A percentile compares a stretch with the other conserved stretches of the same genome.
Evolutionary conservation across 1,284 basidiomycete genomes (phyloP).

Genomic region (Tylopilus sp.): DNA sequence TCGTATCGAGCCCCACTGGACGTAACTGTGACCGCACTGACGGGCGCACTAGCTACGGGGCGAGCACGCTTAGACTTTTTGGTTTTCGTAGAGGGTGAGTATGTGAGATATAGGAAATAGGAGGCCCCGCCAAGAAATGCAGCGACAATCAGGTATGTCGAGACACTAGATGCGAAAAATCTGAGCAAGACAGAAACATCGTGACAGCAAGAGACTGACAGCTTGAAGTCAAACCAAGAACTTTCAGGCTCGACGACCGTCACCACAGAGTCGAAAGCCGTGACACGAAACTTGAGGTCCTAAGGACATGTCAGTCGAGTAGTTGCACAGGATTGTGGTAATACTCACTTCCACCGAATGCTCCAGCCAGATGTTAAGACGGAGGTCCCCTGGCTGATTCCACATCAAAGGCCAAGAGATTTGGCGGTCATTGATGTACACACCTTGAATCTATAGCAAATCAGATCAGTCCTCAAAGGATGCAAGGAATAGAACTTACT

Average conservation of each 20-base stretch:
- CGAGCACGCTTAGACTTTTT: constrained; percentile 36
- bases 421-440: background rate
- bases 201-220: constrained; percentile 46
- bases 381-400: constrained; percentile 68
- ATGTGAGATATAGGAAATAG: constrained; percentile 66
- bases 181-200: constrained; percentile 3
- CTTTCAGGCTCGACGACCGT: constrained; percentile 77
- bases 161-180: constrained; percentile 45
- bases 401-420: constrained; percentile 2
- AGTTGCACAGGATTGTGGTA: constrained; percentile 1
- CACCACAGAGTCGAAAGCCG: constrained; percentile 75
- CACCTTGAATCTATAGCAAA: constrained; percentile 59
- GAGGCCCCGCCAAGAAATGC: constrained; percentile 59
- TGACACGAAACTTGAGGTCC: constrained; percentile 56
- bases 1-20: constrained; percentile 73
- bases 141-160: constrained; percentile 72
- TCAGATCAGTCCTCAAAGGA: constrained; percentile 13
- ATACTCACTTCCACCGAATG: constrained; percentile 57
- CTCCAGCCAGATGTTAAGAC: constrained; percentile 76
- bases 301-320: constrained; percentile 24
- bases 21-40: constrained; percentile 58
- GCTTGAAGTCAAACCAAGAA: constrained; percentile 75
- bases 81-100: constrained; percentile 52
- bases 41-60: constrained; percentile 49
- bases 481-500: constrained; percentile 51